phyloP scores from a whole-genome alignment of 345 rosid species.

The Acer saccharum region DNA sequence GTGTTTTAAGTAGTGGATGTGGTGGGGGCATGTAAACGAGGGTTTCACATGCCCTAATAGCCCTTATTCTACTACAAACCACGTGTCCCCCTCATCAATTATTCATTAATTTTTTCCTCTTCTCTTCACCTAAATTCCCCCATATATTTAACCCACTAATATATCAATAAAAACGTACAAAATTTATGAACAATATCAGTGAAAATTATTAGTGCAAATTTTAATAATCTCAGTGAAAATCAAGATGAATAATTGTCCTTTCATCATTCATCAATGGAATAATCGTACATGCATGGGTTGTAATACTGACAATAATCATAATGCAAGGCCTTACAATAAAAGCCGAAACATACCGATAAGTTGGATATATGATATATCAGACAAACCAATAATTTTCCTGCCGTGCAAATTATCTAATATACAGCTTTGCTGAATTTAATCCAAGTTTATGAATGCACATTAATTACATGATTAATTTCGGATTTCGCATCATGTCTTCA shows the following conservation, averaged over 20 bases:
- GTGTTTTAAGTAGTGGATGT: conserved; percentile 6
- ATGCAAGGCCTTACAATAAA: not conserved
- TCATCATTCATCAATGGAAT: not conserved
- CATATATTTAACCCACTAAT: not conserved
- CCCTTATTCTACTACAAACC: conserved; percentile 52
- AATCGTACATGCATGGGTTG: conserved; percentile 1
- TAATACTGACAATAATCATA: not conserved
- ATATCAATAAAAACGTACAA: no score
- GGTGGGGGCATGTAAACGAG: conserved; percentile 47
- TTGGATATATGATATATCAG: not conserved
- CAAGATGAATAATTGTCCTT: not conserved
- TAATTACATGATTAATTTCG: conserved; percentile 20
- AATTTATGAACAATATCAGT: no score
- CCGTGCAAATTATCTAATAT: not conserved
- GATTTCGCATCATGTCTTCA: conserved; percentile 40
- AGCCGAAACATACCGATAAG: not conserved
- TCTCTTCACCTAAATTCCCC: not conserved
- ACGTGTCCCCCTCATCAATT: conserved; percentile 47
- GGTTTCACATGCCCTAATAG: conserved; percentile 55
- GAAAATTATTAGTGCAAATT: no score
- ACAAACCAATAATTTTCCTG: conserved; percentile 17
- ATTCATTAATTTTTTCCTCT: conserved; percentile 8
- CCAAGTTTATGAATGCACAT: conserved; percentile 7
- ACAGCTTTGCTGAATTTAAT: conserved; percentile 5
- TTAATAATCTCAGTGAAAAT: no score